Percentiles rank a stretch among this genome's conserved stretches.
phyloP scores from a whole-genome alignment of 106 monocot genomes.

The Platanthera guangdongensis region DNA sequence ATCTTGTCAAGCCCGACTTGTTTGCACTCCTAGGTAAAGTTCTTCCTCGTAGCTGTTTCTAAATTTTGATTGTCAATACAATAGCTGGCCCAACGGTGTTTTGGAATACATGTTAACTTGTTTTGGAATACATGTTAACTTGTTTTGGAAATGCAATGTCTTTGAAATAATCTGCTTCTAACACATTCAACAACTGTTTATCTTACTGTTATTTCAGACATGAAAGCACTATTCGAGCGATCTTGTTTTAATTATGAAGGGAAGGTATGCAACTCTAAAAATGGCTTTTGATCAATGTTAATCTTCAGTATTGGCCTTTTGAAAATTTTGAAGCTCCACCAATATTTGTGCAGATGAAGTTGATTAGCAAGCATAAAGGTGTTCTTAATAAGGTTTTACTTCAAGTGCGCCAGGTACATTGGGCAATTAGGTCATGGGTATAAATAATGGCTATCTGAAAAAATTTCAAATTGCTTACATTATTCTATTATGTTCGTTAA shows the following conservation, averaged over 20 bases:
- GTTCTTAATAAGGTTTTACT: constrained; percentile 77
- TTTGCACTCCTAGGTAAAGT: neutral
- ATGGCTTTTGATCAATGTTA: neutral
- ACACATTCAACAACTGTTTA: neutral
- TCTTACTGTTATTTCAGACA: constrained; percentile 41
- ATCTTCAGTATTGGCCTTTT: neutral
- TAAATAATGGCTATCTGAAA: neutral
- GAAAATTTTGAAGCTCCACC: neutral
- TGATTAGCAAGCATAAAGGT: constrained; percentile 53
- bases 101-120: no score
- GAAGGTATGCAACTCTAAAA: constrained; percentile 43
- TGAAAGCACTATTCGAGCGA: constrained; percentile 76
- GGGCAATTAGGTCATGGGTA: neutral
- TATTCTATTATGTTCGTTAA: neutral
- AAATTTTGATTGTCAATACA: neutral
- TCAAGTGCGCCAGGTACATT: constrained; percentile 62
- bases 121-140: neutral
- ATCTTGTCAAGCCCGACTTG: no score
- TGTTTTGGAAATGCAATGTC: neutral
- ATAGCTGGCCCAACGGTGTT: no score
- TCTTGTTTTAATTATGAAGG: constrained; percentile 77
- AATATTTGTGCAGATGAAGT: constrained; percentile 50
- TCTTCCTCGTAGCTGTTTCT: neutral
- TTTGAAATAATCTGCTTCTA: neutral
- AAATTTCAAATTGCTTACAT: neutral